Conservation (phyloP, 2,329 filamentous ascomycete genomes). For the Juglanconis sp. region DNA sequence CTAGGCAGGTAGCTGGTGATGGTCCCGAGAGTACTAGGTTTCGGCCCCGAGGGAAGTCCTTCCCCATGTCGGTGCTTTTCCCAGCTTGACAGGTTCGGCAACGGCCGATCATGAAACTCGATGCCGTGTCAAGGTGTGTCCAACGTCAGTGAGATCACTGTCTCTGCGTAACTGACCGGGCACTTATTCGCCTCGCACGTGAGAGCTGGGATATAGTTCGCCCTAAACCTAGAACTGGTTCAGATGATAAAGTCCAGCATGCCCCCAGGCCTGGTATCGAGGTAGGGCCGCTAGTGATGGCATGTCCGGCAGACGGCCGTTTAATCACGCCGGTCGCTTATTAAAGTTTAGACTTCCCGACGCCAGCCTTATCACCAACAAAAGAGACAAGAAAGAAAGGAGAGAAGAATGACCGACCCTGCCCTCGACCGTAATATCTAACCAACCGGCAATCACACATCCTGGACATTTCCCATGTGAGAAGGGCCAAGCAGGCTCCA, state of each 20-base stretch:
- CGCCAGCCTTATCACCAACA: neutral
- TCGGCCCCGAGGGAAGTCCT: conserved; percentile 24
- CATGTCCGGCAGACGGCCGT: neutral
- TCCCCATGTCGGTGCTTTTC: conserved; percentile 20
- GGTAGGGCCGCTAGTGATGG: conserved; percentile 5
- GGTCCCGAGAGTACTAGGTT: conserved; percentile 17
- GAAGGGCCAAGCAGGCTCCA: neutral
- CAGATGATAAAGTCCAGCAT: conserved; percentile 10
- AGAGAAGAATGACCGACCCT: neutral
- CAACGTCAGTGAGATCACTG: conserved; percentile 16
- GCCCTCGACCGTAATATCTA: neutral
- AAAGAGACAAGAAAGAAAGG: neutral
- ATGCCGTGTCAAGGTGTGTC: conserved; percentile 16
- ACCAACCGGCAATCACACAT: neutral
- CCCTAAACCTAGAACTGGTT: conserved; percentile 4
- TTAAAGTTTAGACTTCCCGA: neutral
- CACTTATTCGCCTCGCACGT: conserved; percentile 24
- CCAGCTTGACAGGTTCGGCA: conserved; percentile 26
- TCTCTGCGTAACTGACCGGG: conserved; percentile 19
- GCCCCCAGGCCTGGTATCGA: neutral
- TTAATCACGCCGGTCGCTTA: conserved; percentile 11
- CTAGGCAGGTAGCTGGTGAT: conserved; percentile 6
- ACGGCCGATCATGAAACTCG: conserved; percentile 26
- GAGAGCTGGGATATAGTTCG: conserved; percentile 14
- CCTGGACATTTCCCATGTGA: neutral